Evolutionary conservation across 163 green algal genomes (phyloP).

Genomic region (Trebouxia gelatinosa): DNA sequence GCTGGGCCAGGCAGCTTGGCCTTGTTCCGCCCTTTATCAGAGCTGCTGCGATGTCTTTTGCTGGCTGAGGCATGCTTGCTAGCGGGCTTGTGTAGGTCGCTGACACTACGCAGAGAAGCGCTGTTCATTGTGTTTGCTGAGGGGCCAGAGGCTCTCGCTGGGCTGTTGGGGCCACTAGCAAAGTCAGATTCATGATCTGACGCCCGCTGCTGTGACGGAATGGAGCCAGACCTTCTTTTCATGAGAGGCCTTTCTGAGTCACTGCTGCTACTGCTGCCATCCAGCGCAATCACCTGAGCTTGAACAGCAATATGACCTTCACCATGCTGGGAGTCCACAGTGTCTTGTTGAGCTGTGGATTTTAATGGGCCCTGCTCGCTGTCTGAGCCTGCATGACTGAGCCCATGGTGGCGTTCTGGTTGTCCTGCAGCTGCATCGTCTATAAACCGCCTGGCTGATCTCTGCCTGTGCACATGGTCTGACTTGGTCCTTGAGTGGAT

Average conservation of each 20-base stretch:
- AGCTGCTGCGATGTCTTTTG: not conserved
- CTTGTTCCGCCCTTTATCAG: not conserved
- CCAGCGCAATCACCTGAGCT: not conserved
- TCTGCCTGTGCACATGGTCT: no score
- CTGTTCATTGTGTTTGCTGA: no score
- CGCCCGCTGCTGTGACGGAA: not conserved
- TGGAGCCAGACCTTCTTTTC: not conserved
- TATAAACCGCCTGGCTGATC: not conserved
- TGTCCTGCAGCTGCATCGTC: conserved; percentile 1
- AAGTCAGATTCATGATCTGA: no score
- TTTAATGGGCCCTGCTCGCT: not conserved
- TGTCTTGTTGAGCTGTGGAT: not conserved
- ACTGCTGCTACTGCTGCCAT: not conserved
- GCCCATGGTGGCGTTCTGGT: not conserved
- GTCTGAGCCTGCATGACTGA: not conserved
- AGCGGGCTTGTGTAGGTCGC: not conserved
- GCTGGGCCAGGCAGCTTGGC: not conserved
- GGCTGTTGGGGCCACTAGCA: no score
- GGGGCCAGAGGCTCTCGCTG: not conserved
- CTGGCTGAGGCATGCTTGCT: not conserved
- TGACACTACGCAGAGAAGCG: no score
- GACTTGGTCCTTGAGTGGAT: no score
- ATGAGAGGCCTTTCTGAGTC: not conserved
- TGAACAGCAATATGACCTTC: not conserved
- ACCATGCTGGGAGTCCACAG: no score